Evolutionary conservation across 1,139 yeast species (phyloP), one percentile per base, ranked within the genome.

Genomic region (Yamadazyma sp.): DNA sequence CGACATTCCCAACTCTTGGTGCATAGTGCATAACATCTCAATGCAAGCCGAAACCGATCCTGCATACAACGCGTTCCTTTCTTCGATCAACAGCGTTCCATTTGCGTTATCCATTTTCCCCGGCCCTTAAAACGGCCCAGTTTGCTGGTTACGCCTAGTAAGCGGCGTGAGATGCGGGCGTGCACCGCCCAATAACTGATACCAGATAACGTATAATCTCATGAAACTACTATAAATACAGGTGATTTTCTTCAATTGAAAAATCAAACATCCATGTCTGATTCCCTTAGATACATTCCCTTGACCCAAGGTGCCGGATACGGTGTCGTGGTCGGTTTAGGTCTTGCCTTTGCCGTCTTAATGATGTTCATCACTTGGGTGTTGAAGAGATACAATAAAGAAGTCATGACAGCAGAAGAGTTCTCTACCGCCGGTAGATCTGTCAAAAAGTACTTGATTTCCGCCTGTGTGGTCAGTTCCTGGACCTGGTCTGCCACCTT

Each of bases 401-500:
- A 88, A 59, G 73, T 84, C 39, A 83, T 86, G 63, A 86, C 94
- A 8, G 89, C 96, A 1, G 96, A 88, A 66, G 95, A 86, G 55
- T 87, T 88, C 52, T 78, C 89, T 10, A 86, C 95, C 9, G 95
- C 96, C 23, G 95, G 94, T 44, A 74, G 96, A 59, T 70, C 86
- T 4, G 94, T 88, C 31, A 84, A 83, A 47, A 80, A 89, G 1
- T 92, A 90, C 33, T 67, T 88, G 47, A 84, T 87, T 45, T 81
- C 92, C 9, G 81, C 94, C 6, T 95, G 95, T 6, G 95, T 88
- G 28, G 95, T 87, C 7, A 80, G 89, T 16, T 82, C 92, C 9
- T 89, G 96, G 96, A 88, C 96, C 4, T 88, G 96, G 96, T 89
- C 92, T 32, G 92, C 95, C 2, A 86, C 95, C 2, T 64, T 87